Percentiles rank a stretch among this genome's conserved stretches.
phyloP scores from a whole-genome alignment of 192 early-diverging fungal genomes.

The Chytriomyces sp. region DNA sequence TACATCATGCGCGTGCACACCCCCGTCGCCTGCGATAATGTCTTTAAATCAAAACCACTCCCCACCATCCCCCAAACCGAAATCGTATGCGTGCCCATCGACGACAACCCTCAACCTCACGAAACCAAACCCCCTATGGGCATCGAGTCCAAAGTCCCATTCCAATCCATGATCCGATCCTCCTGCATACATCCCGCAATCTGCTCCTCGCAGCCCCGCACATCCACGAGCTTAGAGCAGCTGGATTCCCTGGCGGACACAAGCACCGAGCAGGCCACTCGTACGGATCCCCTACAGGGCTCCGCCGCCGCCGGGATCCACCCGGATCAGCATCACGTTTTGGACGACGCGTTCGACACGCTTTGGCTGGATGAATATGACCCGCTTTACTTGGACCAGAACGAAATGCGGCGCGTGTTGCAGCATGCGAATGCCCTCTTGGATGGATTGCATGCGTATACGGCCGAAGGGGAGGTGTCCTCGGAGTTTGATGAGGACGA shows the following conservation, averaged over 20 bases:
- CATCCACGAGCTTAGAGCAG: no score
- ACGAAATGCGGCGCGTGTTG: slow-evolving; percentile 14
- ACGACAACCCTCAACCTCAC: background rate
- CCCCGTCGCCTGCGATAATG: slow-evolving; percentile 61
- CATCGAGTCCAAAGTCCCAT: background rate
- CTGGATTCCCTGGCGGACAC: no score
- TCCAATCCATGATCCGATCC: background rate
- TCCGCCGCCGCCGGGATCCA: slow-evolving; percentile 7
- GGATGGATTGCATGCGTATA: background rate
- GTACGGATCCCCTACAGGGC: slow-evolving; percentile 1
- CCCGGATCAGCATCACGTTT: slow-evolving; percentile 8
- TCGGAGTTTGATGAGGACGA: background rate
- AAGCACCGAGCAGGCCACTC: no score
- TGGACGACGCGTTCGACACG: slow-evolving; percentile 28
- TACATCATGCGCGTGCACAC: slow-evolving; percentile 82
- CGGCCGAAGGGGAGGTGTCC: background rate
- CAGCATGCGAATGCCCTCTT: slow-evolving; percentile 13
- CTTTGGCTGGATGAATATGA: slow-evolving; percentile 26
- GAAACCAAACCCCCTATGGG: background rate
- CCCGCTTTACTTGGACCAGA: slow-evolving; percentile 9
- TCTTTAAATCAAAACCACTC: background rate
- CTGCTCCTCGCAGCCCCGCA: no score
- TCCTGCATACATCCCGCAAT: background rate
- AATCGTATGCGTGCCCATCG: slow-evolving; percentile 2
- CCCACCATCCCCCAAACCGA: background rate